Percentiles rank a stretch among this genome's conserved stretches.
Evolutionary conservation across 1,284 basidiomycete species (phyloP).

Genomic region (Anthracocystis walkeri): DNA sequence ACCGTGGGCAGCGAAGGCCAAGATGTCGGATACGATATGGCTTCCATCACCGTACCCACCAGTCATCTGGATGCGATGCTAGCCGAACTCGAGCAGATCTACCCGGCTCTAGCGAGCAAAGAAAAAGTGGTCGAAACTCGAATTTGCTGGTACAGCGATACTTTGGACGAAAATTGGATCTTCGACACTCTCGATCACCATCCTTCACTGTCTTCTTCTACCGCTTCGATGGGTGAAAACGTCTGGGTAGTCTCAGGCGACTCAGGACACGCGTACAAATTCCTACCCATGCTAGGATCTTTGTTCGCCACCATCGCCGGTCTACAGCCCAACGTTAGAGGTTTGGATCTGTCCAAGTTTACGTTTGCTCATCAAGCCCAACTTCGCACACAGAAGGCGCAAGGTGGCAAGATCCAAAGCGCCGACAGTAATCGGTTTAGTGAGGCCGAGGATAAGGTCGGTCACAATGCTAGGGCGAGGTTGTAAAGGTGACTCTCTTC

Average conservation of each 20-base stretch:
- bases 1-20: constrained; percentile 24
- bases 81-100: constrained; percentile 74
- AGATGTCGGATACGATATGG: constrained; percentile 17
- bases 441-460: not conserved
- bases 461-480: constrained; percentile 12
- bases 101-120: constrained; percentile 75
- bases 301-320: constrained; percentile 75
- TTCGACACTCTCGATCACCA: constrained; percentile 71
- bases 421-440: constrained; percentile 40
- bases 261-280: constrained; percentile 73
- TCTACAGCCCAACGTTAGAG: constrained; percentile 14
- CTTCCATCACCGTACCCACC: constrained; percentile 73
- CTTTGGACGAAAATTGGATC: constrained; percentile 72
- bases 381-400: constrained; percentile 6
- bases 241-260: constrained; percentile 72
- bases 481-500: too few species aligned
- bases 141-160: constrained; percentile 80
- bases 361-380: constrained; percentile 43
- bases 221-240: constrained; percentile 40
- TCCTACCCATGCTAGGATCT: constrained; percentile 83
- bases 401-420: constrained; percentile 7
- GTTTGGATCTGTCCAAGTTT: constrained; percentile 27
- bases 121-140: constrained; percentile 75
- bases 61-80: constrained; percentile 74
- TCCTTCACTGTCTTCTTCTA: not conserved